Percentiles rank a stretch among this genome's conserved stretches.
These are phyloP conservation scores for Pichia kudriavzevii DNA, from an alignment of 1,139 yeast species.

Conservation along the genomic window DNA sequence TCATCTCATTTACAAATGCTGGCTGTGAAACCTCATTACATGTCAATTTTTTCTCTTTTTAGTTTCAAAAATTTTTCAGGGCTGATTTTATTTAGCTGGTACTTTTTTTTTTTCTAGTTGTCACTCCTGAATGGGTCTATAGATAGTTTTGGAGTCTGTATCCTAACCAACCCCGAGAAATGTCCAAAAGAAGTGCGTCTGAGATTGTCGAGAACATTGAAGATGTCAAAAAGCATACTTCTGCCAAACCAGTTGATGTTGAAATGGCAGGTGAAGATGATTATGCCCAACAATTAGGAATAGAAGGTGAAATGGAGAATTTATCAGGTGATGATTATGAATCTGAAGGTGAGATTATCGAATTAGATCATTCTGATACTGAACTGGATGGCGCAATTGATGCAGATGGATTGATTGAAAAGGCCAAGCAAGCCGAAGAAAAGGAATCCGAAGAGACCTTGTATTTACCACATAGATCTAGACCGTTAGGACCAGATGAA, in stretches of 20 bases:
- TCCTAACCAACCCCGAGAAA: too few species aligned
- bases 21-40: conserved; percentile 7
- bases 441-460: conserved; percentile 35
- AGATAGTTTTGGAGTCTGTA: too few species aligned
- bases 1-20: too few species aligned
- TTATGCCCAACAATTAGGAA: conserved; percentile 42
- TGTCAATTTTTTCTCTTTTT: conserved; percentile 4
- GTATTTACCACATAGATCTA: conserved; percentile 80
- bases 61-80: not conserved
- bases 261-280: conserved; percentile 28
- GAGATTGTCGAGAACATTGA: conserved; percentile 26
- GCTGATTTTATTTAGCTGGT: too few species aligned
- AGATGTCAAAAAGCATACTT: conserved; percentile 25
- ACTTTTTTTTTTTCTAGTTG: conserved; percentile 7
- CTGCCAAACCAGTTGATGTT: conserved; percentile 23
- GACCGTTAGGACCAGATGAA: conserved; percentile 92
- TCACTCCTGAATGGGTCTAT: not conserved
- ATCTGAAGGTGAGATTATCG: conserved; percentile 84
- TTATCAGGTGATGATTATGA: conserved; percentile 94
- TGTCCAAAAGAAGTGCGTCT: conserved; percentile 53
- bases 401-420: conserved; percentile 16
- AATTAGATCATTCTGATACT: conserved; percentile 53
- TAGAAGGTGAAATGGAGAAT: conserved; percentile 79
- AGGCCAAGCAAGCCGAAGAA: conserved; percentile 9
- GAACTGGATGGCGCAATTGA: conserved; percentile 26